Evolutionary conservation across 805 yeast species (phyloP), one percentile per base, ranked within the genome.

Genomic region (Teunomyces aglyptinius): DNA sequence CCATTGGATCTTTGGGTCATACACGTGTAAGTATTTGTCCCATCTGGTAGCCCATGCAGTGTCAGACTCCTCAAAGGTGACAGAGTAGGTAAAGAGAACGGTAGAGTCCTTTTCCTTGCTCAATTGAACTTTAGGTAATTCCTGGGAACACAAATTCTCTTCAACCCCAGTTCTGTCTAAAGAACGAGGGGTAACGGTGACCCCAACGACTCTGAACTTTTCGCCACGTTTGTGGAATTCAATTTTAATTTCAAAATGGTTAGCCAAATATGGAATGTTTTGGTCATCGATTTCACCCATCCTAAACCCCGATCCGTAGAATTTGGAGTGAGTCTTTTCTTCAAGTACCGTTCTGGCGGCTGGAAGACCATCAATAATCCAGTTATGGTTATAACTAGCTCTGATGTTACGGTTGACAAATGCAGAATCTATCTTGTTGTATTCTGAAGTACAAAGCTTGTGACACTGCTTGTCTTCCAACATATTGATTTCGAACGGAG

Each of bases 1-100:
- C 97, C 98, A 92, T 70, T 94, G 97, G 56, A 94, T 87, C 61
- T 86, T 85, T 47, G 97, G 95, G 61, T 89, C 96, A 63, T 84
- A 86, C 19, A 87, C 94, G 57, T 89, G 95, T 59, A 94, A 75
- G 64, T 94, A 94, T 67, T 89, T 89, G 67, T 94, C 99, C 99
- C 99, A 94, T 71, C 99, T 83, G 2, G 98, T 92, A 28, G 97
- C 98, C 98, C 98, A 94, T 3, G 83, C 81, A 2, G 94, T 87
- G 5, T 73, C 75, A 6, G 92, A 85, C 45, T 78, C 78, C 16
- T 69, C 64, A 76, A 92, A 94, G 29, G 63, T 70, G 15, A 92
- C 94, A 2, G 94, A 83, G 67, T 94, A 94, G n/a, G 96, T 80
- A 70, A 82, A 94, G 15, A 75, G 61, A n/a, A 92, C 96, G 1